These are phyloP conservation scores for Saccharomyces eubayanus DNA, from an alignment of 805 yeast genomes.

Conservation along the genomic window DNA sequence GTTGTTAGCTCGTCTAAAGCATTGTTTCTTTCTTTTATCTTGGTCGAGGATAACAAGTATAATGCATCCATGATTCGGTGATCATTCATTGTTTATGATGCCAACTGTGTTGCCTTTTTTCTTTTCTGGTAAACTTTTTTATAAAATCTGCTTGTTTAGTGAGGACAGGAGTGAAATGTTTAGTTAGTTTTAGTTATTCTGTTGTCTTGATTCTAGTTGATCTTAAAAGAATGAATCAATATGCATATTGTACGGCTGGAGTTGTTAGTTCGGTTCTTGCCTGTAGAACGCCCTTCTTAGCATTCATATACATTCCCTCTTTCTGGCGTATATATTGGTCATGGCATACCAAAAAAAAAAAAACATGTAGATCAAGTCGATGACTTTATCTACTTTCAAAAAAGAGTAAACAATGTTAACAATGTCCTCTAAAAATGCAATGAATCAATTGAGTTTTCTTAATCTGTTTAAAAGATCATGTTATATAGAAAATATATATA, in stretches of 20 bases:
- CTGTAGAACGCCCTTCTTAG: not conserved
- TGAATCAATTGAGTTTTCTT: not conserved
- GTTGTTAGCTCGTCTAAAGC: slow-evolving; percentile 37
- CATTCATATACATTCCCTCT: not conserved
- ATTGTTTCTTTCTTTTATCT: slow-evolving; percentile 47
- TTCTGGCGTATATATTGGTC: not conserved
- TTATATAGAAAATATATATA: not conserved
- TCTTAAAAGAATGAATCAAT: not conserved
- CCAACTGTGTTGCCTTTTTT: not conserved
- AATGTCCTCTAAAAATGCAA: not conserved
- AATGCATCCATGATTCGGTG: slow-evolving; percentile 4
- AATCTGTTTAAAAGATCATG: not conserved
- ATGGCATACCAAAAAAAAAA: not conserved
- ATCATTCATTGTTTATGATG: not conserved
- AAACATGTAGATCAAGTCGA: not conserved
- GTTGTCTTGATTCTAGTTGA: not conserved
- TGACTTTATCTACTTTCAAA: not conserved
- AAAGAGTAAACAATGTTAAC: not conserved
- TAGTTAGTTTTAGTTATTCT: not conserved
- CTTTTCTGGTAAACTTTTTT: not conserved
- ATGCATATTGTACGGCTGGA: not conserved
- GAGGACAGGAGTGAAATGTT: not conserved
- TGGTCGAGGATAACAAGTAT: slow-evolving; percentile 38
- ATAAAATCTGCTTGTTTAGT: not conserved
- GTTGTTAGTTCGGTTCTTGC: not conserved